Evolutionary conservation across 106 monocot species (phyloP), one percentile per base, ranked within the genome.

Genomic region (Cymbidium sinense): DNA sequence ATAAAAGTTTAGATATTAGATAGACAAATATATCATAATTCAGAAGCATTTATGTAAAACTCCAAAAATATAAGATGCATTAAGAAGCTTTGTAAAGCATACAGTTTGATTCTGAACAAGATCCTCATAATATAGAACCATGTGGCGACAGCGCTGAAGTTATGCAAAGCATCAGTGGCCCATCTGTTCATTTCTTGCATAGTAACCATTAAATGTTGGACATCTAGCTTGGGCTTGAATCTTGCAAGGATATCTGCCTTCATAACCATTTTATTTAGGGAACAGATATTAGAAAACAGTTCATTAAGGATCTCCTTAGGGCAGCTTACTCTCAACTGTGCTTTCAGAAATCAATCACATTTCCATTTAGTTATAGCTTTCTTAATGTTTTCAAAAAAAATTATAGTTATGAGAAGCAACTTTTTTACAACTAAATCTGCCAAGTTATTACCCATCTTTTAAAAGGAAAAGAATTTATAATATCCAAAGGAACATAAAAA

Each of bases 41-140:
- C n/a, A n/a, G n/a, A n/a, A n/a, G n/a, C n/a, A n/a, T n/a, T n/a
- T n/a, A n/a, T n/a, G n/a, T n/a, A n/a, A n/a, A n/a, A n/a, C n/a
- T n/a, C n/a, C n/a, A n/a, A n/a, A n/a, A n/a, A n/a, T n/a, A 39
- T 39, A 39, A 39, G 7, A 39, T 39, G 37, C 37, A 7, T 39
- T 39, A 71, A 71, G 21, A 71, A 37, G 71, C 6, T 71, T 20
- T 5, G 21, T 5, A 35, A 4, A 0, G 41, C 85, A 74, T 76
- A 81, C 85, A 39, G 81, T 78, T 61, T 23, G 77, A 69, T 85
- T 85, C 72, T 73, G 83, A 27, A 86, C 76, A 41, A 91, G 82
- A 81, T 91, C 91, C 79, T 91, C 88, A 62, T 91, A 91, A 50
- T 84, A 88, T 28, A 91, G 82, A 76, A 88, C 35, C 10, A 82